Evolutionary conservation across 176 grass and related monocot genomes (phyloP).

Genomic region (Musa itinerans): DNA sequence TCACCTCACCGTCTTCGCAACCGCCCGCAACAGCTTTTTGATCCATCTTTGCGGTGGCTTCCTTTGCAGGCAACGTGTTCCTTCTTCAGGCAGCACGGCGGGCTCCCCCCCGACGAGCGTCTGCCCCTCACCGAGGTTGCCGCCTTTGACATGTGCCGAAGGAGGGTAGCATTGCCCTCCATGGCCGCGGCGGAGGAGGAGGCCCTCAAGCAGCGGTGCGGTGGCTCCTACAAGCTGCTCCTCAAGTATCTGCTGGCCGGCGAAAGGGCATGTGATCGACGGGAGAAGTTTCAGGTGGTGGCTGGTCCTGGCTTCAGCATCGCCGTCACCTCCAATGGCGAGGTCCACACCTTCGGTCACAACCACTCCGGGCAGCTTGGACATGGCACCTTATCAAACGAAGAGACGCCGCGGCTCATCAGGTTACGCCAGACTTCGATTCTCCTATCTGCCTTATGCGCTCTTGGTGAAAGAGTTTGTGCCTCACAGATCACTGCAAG

Average conservation of each 20-base stretch:
- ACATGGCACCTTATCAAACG: conserved; percentile 60
- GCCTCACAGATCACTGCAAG: conserved; percentile 60
- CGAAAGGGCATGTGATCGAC: conserved; percentile 44
- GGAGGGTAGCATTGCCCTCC: conserved; percentile 62
- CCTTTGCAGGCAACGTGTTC: conserved; percentile 56
- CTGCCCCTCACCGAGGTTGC: conserved; percentile 66
- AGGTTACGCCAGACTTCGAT: conserved; percentile 38
- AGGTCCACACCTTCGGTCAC: conserved; percentile 56
- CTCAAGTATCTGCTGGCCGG: conserved; percentile 69
- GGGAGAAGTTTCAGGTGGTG: conserved; percentile 72
- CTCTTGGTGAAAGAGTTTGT: conserved; percentile 15
- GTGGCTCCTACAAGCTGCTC: conserved; percentile 69
- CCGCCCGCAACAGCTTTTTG: conserved; percentile 51
- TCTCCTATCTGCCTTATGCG: conserved; percentile 28
- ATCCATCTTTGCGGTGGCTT: conserved; percentile 33
- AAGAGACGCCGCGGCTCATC: conserved; percentile 56
- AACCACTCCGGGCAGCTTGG: conserved; percentile 79
- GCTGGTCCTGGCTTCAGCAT: conserved; percentile 76
- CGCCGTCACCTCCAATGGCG: conserved; percentile 44
- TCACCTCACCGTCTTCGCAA: conserved; percentile 13
- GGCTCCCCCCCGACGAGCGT: conserved; percentile 56
- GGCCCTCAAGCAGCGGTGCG: conserved; percentile 48
- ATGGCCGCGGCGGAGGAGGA: conserved; percentile 53
- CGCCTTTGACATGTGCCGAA: conserved; percentile 74
- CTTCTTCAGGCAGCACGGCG: conserved; percentile 75